Percentiles rank a stretch among this genome's conserved stretches.
Conservation (phyloP, 2,329 filamentous ascomycete genomes). For the Pseudophaeomoniella oleicola region DNA sequence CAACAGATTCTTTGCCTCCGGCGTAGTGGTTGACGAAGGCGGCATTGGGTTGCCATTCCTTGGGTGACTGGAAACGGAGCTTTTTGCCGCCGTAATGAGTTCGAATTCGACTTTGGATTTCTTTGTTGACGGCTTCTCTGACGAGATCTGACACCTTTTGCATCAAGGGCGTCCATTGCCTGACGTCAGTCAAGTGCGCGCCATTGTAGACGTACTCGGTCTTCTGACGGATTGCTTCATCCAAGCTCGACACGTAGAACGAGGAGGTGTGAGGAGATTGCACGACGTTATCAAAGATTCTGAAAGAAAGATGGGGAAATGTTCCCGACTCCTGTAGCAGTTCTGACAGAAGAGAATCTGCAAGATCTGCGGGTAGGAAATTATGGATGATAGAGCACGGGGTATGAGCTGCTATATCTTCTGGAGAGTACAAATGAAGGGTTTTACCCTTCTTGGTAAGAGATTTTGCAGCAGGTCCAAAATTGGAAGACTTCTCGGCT, state of each 20-base stretch:
- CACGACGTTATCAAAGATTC: conserved; percentile 78
- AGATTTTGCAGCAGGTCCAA: conserved; percentile 20
- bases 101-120: conserved; percentile 58
- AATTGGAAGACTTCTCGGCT: conserved; percentile 12
- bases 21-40: conserved; percentile 92
- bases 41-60: conserved; percentile 69
- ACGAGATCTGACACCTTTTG: conserved; percentile 54
- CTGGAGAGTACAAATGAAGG: conserved; percentile 66
- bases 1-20: conserved; percentile 67
- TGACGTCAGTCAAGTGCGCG: conserved; percentile 56
- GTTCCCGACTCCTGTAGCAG: conserved; percentile 58
- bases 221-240: conserved; percentile 56
- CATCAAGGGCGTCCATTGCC: conserved; percentile 62
- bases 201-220: conserved; percentile 82
- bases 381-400: conserved; percentile 89
- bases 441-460: conserved; percentile 68
- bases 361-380: conserved; percentile 59
- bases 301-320: conserved; percentile 60
- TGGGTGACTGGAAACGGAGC: conserved; percentile 60
- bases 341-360: conserved; percentile 60
- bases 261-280: conserved; percentile 69
- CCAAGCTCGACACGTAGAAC: conserved; percentile 65
- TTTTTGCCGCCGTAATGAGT: conserved; percentile 55
- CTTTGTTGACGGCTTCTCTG: conserved; percentile 58
- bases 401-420: conserved; percentile 68